phyloP scores from a whole-genome alignment of 352 stramenopile species.

The Pythium utonaiense region DNA sequence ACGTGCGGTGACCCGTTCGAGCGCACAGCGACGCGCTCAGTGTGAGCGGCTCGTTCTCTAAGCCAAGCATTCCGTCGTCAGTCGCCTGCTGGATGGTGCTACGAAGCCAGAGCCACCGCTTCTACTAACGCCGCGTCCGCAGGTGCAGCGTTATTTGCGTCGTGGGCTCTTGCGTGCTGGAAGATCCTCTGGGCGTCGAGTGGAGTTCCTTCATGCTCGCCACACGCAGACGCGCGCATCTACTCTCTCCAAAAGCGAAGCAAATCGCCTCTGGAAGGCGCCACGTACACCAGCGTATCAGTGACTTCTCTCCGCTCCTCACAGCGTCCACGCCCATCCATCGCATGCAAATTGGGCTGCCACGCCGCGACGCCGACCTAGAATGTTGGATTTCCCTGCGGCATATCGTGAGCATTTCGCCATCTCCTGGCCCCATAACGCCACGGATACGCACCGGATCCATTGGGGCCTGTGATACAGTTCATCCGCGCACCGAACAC shows the following conservation, averaged over 20 bases:
- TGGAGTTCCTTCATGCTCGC: slow-evolving; percentile 33
- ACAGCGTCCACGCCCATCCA: too few relatives aligned
- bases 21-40: slow-evolving; percentile 28
- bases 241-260: slow-evolving; percentile 40
- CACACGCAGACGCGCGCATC: slow-evolving; percentile 27
- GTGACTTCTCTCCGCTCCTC: neutral
- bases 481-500: slow-evolving; percentile 28
- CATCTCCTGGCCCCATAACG: neutral
- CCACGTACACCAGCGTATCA: neutral
- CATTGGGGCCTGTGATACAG: slow-evolving; percentile 44
- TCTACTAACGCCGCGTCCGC: slow-evolving; percentile 22
- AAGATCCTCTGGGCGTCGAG: slow-evolving; percentile 13
- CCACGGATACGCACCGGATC: slow-evolving; percentile 22
- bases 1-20: slow-evolving; percentile 27
- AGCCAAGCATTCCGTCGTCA: too few relatives aligned
- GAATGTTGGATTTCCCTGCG: slow-evolving; percentile 42
- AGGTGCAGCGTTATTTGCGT: slow-evolving; percentile 31
- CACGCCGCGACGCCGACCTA: slow-evolving; percentile 18
- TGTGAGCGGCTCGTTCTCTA: slow-evolving; percentile 27
- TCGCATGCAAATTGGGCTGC: too few relatives aligned
- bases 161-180: slow-evolving; percentile 11
- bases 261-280: slow-evolving; percentile 34
- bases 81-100: too few relatives aligned
- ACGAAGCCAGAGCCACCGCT: too few relatives aligned
- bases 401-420: neutral